Base-by-base conservation (phyloP, 768 basidiomycete species). In the Lentinula sp. region DNA sequence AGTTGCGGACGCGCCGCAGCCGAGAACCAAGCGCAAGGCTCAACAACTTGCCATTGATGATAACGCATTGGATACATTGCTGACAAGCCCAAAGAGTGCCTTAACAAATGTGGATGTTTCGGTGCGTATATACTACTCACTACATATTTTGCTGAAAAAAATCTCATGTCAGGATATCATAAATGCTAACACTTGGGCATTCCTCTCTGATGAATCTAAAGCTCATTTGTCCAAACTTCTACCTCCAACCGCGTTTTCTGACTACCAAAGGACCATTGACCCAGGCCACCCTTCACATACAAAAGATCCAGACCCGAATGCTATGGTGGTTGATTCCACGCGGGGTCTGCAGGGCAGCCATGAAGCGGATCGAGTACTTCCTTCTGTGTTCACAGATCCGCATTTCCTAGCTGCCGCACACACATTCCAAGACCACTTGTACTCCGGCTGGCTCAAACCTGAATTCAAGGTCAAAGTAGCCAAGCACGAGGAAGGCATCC, bases 371-470 rank as follows among this genome's bases (percentile, higher is more conserved):
- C 32, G 60, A 35, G 64, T 82, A 7, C 75, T 80, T 57, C 69
- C 69, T 0, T 53, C 71, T 10, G 60, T 83, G 3, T 83, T 87
- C 68, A 78, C 74, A 35, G 82, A 82, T 57, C 66, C 82, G 2
- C 80, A 82, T 65, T 80, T 86, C 62, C 70, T 83, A 37, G 76
- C 83, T 42, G 84, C 83, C 0, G 74, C 80, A 16, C 79, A 73
- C 49, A 84, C 84, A 2, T 84, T 83, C 60, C 83, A 87, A 67
- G 85, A 85, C 65, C 85, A 87, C 55, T 67, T 86, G 1, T 81
- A 71, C 65, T 77, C 79, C 0, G 76, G 78, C 52, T 85, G 81
- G 80, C 71, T 82, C 52, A 76, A 79, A 1, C 72, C 76, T 37
- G 65, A 75, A 1, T 81, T 84, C 57, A 57, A 59, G 11, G 74